Evolutionary conservation across 1,139 yeast species (phyloP), one percentile per base, ranked within the genome.

Genomic region (Kluyveromyces marxianus): DNA sequence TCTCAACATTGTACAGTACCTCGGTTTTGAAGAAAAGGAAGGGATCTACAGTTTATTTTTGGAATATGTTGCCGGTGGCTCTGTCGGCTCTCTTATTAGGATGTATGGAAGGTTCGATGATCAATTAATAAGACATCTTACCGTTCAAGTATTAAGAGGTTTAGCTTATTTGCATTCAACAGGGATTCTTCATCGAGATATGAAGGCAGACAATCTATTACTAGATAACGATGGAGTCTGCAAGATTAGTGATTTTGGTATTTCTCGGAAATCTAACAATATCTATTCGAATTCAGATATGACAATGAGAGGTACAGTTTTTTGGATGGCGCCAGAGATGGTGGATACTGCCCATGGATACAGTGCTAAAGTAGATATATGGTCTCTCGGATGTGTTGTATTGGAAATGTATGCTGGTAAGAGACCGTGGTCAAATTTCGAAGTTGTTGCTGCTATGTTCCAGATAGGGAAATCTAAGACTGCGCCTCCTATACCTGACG

Each of bases 251-350:
- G 99, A 94, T 65, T 94, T 94, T 69, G 98, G 98, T 37, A 94
- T 94, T 48, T 89, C 97, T 41, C 90, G 89, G 60, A 78, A 83
- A 56, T 85, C 96, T 0, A 76, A 79, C 51, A 92, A 92, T 61
- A 87, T 92, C 37, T 92, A 92, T 63, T 82, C 86, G 27, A 90
- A 92, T 60, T 90, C 96, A 2, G 96, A 88, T 49, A 87, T 90
- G 95, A 90, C 97, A 10, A 85, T 84, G 92, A 96, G 94, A 66
- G 99, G 99, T 25, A 90, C 98, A 0, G 90, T 94, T 2, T 94
- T 90, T 63, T 94, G 98, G 98, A 94, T 94, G 98, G 99, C 99
- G 0, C 99, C 99, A 0, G 99, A 94, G 63, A 96, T 94, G 50
- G 89, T 94, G 47, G 85, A 84, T 56, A 83, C 81, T 47, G 85